These are phyloP conservation scores for Thielaviopsis euricoi DNA, from an alignment of 2,329 filamentous ascomycete genomes.

Conservation along the genomic window DNA sequence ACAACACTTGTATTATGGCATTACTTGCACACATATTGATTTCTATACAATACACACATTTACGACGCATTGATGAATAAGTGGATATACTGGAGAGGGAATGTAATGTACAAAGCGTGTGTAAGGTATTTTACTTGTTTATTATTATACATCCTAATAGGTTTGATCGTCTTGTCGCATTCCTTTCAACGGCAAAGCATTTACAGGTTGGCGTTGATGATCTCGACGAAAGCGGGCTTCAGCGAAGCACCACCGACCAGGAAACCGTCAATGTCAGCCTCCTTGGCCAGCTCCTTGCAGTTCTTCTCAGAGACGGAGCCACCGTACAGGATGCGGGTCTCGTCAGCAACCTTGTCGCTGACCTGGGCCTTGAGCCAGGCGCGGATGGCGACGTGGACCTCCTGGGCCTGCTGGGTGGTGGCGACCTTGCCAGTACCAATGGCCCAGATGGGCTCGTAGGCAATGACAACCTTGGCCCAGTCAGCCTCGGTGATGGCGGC, in stretches of 20 bases:
- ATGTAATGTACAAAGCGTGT: no score
- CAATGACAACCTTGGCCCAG: conserved; percentile 90
- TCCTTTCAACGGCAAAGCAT: conserved; percentile 5
- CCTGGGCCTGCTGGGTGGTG: conserved; percentile 76
- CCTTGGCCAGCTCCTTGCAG: conserved; percentile 78
- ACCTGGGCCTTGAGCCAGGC: conserved; percentile 73
- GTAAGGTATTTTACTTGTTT: conserved; percentile 10
- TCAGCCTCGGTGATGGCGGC: conserved; percentile 46
- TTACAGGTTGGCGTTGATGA: conserved; percentile 41
- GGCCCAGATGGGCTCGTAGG: conserved; percentile 98
- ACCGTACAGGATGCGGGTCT: conserved; percentile 89
- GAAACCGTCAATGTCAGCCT: conserved; percentile 95
- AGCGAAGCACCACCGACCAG: conserved; percentile 89
- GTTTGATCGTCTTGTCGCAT: conserved; percentile 1
- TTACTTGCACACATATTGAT: not conserved
- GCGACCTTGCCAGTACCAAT: conserved; percentile 89
- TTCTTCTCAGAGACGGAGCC: conserved; percentile 98
- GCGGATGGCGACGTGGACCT: conserved; percentile 84
- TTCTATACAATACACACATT: not conserved
- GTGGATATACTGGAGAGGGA: no score
- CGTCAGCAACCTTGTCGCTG: conserved; percentile 56
- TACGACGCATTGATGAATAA: no score
- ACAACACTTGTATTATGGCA: not conserved
- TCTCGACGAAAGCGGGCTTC: conserved; percentile 71
- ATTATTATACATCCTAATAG: conserved; percentile 13